Evolutionary conservation across 2,329 filamentous ascomycete genomes (phyloP).

Genomic region (Colletotrichum higginsianum): DNA sequence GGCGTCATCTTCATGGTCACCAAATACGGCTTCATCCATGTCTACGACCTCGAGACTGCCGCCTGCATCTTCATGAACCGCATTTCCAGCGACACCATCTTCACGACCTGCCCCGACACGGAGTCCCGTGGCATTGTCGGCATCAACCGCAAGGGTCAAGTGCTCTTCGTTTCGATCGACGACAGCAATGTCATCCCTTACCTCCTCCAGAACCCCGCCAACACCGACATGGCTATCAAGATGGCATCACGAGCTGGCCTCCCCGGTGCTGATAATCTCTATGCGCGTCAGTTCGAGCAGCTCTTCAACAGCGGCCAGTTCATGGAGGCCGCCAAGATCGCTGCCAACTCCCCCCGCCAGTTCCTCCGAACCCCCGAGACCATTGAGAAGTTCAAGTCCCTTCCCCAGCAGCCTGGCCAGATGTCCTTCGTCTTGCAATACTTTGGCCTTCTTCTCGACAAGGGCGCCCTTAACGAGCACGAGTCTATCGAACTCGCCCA

Average conservation of each 20-base stretch:
- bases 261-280: constrained; percentile 93
- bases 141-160: constrained; percentile 98
- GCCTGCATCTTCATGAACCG: constrained; percentile 99
- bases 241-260: constrained; percentile 94
- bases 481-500: constrained; percentile 95
- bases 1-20: constrained; percentile 97
- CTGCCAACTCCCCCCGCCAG: constrained; percentile 94
- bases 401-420: constrained; percentile 85
- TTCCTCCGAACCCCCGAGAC: constrained; percentile 96
- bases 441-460: constrained; percentile 96
- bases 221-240: constrained; percentile 94
- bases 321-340: constrained; percentile 92
- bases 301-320: constrained; percentile 86
- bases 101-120: constrained; percentile 89
- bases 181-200: constrained; percentile 94
- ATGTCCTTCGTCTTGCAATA: constrained; percentile 97
- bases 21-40: constrained; percentile 98
- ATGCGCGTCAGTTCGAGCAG: constrained; percentile 92
- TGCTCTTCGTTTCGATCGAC: constrained; percentile 93
- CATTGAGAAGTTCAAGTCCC: constrained; percentile 94
- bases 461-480: constrained; percentile 91
- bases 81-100: constrained; percentile 99
- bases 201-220: constrained; percentile 95
- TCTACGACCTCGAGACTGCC: constrained; percentile 97
- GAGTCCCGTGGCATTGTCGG: constrained; percentile 91